Base-by-base conservation (phyloP, 192 early-diverging fungal genomes). In the Kappamyces sp. region DNA sequence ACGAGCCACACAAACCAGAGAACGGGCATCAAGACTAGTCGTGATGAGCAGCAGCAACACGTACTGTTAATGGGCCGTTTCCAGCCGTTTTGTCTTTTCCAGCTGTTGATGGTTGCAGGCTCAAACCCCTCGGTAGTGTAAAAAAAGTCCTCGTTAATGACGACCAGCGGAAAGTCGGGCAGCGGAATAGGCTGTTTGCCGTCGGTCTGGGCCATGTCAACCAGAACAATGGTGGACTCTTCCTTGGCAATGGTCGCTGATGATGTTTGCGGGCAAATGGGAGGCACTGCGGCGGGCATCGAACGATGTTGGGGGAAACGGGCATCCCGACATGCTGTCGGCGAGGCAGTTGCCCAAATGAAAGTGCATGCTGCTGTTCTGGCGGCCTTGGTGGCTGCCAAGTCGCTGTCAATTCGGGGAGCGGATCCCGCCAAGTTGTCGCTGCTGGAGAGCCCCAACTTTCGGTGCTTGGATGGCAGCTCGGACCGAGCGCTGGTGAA, bases 401-500 rank as follows among this genome's bases (percentile, higher is more conserved):
- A 49, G 1, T 32, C 48, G 8, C 34, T 32, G 30, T 33, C 30
- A 49, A 49, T 49, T 33, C 30, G 48, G 34, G 48, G 48, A 49
- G 48, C 34, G 48, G 48, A 49, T 9, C 48, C 5, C 30, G 30
- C 48, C 6, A 4, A 49, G 34, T 32, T 32, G 48, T 29, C 30
- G 34, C 41, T 53, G 29, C 41, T 39, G 1, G n/a, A n/a, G n/a
- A 5, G 12, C 7, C 36, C 9, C 12, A 53, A 53, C 29, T 53
- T 53, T 31, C 11, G 9, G 14, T 53, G 51, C 41, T 22, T 53
- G 51, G 51, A 53, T 22, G 11, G 41, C 4, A 39, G 36, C 7
- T 39, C 36, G 36, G 9, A 8, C 36, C 36, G 41, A 39, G 64
- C 68, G 1, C 76, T 82, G 1, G 81, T 98, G 36, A 98, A 98